phyloP scores from a whole-genome alignment of 139 green algal species.

The Axilococcus clingmanii region DNA sequence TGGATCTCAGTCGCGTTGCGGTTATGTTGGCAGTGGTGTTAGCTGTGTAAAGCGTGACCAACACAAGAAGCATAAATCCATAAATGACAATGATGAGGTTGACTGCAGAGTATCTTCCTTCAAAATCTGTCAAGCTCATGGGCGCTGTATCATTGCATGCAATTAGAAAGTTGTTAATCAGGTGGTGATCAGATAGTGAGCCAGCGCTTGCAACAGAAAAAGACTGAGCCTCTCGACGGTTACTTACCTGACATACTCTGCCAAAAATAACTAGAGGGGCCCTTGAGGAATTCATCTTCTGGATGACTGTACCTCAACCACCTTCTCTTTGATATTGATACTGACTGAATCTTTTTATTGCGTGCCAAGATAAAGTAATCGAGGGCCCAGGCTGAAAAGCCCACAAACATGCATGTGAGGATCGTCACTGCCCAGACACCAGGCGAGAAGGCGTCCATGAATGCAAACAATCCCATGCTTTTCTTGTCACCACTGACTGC shows the following conservation, averaged over 20 bases:
- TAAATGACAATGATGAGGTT: slow-evolving; percentile 2
- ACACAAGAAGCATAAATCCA: not conserved
- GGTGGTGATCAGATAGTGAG: not conserved
- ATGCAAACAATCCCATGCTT: not conserved
- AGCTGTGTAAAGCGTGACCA: slow-evolving; percentile 3
- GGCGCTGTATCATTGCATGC: not conserved
- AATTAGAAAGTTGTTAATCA: slow-evolving; percentile 1
- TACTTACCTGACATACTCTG: too few relatives aligned
- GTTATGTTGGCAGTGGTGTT: slow-evolving; percentile 13
- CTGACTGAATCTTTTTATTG: too few relatives aligned
- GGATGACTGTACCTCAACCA: too few relatives aligned
- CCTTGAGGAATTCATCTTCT: too few relatives aligned
- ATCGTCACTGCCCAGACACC: slow-evolving; percentile 1
- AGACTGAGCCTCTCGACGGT: slow-evolving; percentile 1
- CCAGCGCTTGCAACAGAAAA: slow-evolving; percentile 1
- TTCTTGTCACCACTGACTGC: not conserved
- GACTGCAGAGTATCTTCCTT: not conserved
- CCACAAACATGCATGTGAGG: not conserved
- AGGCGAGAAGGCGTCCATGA: slow-evolving; percentile 2
- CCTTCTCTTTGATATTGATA: too few relatives aligned
- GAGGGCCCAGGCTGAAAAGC: not conserved
- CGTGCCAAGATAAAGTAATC: too few relatives aligned
- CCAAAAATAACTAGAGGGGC: too few relatives aligned
- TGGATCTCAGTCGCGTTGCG: not conserved
- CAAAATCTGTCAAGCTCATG: not conserved